Evolutionary conservation across 179 eudicot genomes (phyloP), one percentile per base, ranked within the genome.

Genomic region (Kewa caespitosa): DNA sequence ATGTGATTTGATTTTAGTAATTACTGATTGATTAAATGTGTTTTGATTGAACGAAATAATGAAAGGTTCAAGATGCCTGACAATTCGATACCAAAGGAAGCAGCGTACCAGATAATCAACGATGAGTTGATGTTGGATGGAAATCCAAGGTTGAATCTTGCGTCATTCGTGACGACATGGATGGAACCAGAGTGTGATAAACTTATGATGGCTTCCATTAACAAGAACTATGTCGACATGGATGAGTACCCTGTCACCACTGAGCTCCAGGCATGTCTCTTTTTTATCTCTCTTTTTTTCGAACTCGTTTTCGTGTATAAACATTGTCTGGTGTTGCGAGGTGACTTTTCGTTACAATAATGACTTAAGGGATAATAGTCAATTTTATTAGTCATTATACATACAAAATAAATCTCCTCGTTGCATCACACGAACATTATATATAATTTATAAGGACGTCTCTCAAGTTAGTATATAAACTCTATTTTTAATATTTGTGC

Each of bases 181-280:
- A 82, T 82, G 85, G 85, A 82, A 14, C 85, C 85, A 33, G 85
- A 82, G 77, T 82, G 85, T 3, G 80, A 82, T 79, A 82, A 82
- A 17, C 41, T 82, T 0, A 82, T 82, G 80, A 82, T 82, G 85
- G 85, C 31, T 32, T 27, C 78, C 73, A 79, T 82, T 67, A 82
- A 82, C 78, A 82, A 82, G 71, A 82, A 82, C 48, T 82, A 82
- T 38, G 82, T 79, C 61, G 82, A 82, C 72, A 82, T 82, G 85
- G 85, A 82, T 62, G 85, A 82, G 36, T 82, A 82, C 30, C 85
- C 85, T 61, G 85, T 82, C 32, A 82, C 85, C 67, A 82, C 85
- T 68, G 85, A 82, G 42, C 85, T 82, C 43, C 85, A 82, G 85
- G 85, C 74, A 79, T 41, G 74, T 48, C 43, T 2, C 3, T 30